Conservation (phyloP, 345 rosid species). For the Salix arbutifolia region DNA sequence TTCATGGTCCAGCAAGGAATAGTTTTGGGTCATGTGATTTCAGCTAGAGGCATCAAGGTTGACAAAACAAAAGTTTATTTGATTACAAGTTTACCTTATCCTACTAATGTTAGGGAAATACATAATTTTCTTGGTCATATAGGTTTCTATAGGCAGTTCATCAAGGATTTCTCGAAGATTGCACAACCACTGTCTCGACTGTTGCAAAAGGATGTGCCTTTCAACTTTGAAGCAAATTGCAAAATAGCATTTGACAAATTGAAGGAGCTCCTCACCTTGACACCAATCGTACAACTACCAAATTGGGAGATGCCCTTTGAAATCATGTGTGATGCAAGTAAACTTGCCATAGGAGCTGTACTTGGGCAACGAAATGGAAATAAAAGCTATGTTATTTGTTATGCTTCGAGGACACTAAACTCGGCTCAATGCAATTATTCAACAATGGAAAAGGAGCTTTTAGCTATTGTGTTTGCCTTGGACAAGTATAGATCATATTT, state of each 20-base stretch:
- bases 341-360: neutral
- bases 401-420: neutral
- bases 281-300: neutral
- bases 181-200: neutral
- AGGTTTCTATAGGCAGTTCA: neutral
- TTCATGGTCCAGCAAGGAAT: neutral
- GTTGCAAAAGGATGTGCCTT: neutral
- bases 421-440: neutral
- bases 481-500: neutral
- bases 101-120: neutral
- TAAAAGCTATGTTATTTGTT: no score
- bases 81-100: neutral
- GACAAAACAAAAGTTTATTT: slow-evolving; percentile 1
- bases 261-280: neutral
- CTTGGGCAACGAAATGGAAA: neutral
- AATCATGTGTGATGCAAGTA: neutral
- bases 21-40: neutral
- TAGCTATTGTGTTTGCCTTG: no score
- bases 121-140: neutral
- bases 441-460: neutral
- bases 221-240: neutral
- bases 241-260: neutral
- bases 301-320: neutral
- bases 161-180: neutral
- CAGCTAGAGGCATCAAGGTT: neutral